phyloP scores from a whole-genome alignment of 495 filamentous ascomycete genomes.

The Xanthoparmelia taractica region DNA sequence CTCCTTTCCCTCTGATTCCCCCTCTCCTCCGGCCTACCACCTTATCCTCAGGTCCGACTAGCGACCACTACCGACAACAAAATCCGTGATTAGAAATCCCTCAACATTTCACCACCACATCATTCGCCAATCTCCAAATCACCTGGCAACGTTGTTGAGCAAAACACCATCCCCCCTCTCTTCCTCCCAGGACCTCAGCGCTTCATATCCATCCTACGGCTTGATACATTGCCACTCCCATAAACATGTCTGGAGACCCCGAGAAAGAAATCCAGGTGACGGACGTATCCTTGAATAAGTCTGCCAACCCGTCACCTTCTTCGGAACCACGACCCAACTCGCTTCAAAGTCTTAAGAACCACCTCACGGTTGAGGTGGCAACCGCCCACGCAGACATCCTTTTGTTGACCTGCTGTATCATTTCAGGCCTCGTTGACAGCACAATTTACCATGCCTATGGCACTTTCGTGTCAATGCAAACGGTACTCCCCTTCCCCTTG shows the following conservation, averaged over 20 bases:
- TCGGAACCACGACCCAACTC: not conserved
- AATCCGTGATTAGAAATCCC: too few species aligned
- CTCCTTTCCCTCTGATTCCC: too few species aligned
- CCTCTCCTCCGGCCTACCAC: too few species aligned
- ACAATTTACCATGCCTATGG: constrained; percentile 47
- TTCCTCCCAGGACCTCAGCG: too few species aligned
- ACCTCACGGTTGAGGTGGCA: constrained; percentile 33
- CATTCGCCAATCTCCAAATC: too few species aligned
- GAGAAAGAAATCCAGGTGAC: not conserved
- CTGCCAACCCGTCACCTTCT: not conserved
- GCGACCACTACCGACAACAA: too few species aligned
- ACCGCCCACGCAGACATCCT: constrained; percentile 36
- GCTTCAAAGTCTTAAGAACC: constrained; percentile 1
- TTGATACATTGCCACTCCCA: too few species aligned
- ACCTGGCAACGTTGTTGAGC: too few species aligned
- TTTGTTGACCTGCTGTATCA: constrained; percentile 42
- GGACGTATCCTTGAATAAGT: not conserved
- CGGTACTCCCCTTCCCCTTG: constrained; percentile 12
- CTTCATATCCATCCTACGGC: too few species aligned
- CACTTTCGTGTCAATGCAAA: constrained; percentile 53
- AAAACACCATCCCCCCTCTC: too few species aligned
- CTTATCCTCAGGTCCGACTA: too few species aligned
- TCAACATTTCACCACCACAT: too few species aligned
- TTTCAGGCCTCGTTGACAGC: constrained; percentile 44
- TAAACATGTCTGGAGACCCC: not conserved